These are phyloP conservation scores for Neurospora pannonica DNA, from an alignment of 495 filamentous ascomycete genomes.

Conservation along the genomic window DNA sequence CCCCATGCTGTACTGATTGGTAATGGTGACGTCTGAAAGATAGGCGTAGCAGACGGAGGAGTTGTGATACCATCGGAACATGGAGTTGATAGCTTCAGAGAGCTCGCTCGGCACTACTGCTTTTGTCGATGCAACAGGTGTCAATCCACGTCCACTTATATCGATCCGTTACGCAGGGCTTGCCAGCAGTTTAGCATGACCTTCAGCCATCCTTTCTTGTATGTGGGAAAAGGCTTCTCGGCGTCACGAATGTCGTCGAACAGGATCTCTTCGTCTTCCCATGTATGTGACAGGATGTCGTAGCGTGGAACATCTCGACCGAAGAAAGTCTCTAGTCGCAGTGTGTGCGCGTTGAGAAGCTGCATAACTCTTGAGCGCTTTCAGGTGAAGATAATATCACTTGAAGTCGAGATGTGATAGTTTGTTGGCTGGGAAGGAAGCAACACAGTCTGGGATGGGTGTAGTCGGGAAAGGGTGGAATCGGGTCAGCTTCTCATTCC, in stretches of 20 bases:
- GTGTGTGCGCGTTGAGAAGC: neutral
- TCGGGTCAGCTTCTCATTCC: neutral
- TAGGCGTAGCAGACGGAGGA: slow-evolving; percentile 17
- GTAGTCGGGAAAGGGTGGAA: neutral
- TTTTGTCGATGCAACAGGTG: slow-evolving; percentile 19
- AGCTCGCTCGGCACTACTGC: slow-evolving; percentile 19
- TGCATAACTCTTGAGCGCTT: neutral
- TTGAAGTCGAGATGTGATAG: too few species aligned
- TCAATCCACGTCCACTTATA: slow-evolving; percentile 16
- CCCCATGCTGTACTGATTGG: too few species aligned
- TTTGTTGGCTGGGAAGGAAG: neutral
- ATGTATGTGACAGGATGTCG: slow-evolving; percentile 13
- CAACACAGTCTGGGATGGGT: neutral
- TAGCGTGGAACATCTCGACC: neutral
- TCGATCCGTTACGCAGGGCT: slow-evolving; percentile 10
- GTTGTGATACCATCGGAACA: slow-evolving; percentile 15
- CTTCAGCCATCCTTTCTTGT: neutral
- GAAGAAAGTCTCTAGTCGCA: neutral
- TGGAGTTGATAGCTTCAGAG: slow-evolving; percentile 19
- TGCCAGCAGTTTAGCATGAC: slow-evolving; percentile 3
- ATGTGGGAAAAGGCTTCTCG: neutral
- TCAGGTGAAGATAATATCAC: neutral
- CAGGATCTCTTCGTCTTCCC: slow-evolving; percentile 12
- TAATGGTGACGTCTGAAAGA: slow-evolving; percentile 5
- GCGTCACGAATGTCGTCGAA: neutral